phyloP scores from a whole-genome alignment of 2,329 filamentous ascomycete species.

The Nigrograna mackinnonii region DNA sequence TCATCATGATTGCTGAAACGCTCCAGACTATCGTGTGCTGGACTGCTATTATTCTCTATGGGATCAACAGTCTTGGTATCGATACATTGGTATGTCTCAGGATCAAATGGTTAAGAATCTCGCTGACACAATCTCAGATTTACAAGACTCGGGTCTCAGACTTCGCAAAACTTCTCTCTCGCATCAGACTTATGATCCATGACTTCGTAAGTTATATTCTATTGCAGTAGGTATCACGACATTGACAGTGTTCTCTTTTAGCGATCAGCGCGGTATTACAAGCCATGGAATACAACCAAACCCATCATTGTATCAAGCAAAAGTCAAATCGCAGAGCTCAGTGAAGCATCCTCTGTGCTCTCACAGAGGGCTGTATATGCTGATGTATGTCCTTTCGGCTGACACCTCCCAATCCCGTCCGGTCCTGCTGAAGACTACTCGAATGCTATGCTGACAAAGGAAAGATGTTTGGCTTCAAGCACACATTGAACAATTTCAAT shows the following conservation, averaged over 20 bases:
- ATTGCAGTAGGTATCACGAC: not conserved
- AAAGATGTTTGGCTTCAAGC: constrained; percentile 23
- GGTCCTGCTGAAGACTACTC: too few relatives aligned
- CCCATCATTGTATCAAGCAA: constrained; percentile 9
- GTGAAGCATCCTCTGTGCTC: constrained; percentile 8
- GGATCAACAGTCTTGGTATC: not conserved
- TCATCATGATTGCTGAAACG: not conserved
- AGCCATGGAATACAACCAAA: constrained; percentile 10
- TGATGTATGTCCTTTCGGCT: constrained; percentile 14
- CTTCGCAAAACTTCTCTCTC: not conserved
- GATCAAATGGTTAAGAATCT: not conserved
- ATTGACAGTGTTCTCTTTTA: constrained; percentile 1
- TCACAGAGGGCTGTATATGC: constrained; percentile 19
- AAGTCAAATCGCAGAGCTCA: constrained; percentile 13
- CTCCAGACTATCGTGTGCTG: not conserved
- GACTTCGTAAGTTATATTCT: not conserved
- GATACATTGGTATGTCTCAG: not conserved
- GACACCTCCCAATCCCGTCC: too few relatives aligned
- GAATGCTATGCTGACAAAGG: not conserved
- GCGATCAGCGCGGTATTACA: constrained; percentile 9
- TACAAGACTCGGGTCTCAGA: not conserved
- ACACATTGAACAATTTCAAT: constrained; percentile 14
- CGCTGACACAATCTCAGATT: not conserved
- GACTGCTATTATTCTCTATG: not conserved
- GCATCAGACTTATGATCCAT: not conserved